phyloP scores from a whole-genome alignment of 2,329 filamentous ascomycete species.

The Phyllosticta citriasiana region DNA sequence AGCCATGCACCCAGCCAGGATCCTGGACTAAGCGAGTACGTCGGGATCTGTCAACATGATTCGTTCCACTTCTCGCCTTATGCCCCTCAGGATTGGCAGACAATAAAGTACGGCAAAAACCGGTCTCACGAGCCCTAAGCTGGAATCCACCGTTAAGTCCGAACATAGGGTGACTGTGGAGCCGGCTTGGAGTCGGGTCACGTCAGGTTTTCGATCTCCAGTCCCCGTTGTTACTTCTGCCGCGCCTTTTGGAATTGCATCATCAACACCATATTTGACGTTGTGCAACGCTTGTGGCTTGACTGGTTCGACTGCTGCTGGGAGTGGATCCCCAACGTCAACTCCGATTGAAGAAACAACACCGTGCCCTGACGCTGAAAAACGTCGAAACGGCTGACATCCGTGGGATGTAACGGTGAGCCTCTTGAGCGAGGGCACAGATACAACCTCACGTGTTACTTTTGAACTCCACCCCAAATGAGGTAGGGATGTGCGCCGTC shows the following conservation, averaged over 20 bases:
- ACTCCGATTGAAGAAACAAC: background rate
- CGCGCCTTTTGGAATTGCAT: background rate
- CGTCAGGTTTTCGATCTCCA: background rate
- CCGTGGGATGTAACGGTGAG: constrained; percentile 6
- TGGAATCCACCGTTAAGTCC: constrained; percentile 1
- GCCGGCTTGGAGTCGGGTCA: background rate
- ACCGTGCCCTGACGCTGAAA: constrained; percentile 2
- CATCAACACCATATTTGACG: background rate
- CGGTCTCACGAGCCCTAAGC: constrained; percentile 6
- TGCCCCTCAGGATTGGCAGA: constrained; percentile 5
- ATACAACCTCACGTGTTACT: background rate
- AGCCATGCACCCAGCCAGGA: constrained; percentile 5
- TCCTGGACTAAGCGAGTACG: constrained; percentile 5
- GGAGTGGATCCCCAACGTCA: background rate
- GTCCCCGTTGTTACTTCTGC: background rate
- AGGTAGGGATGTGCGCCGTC: constrained; percentile 8
- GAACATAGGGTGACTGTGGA: constrained; percentile 1
- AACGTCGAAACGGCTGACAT: constrained; percentile 8
- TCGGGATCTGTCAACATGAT: constrained; percentile 8
- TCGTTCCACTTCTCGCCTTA: constrained; percentile 9
- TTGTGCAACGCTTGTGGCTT: background rate
- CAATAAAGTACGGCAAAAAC: constrained; percentile 8
- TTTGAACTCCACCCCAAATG: background rate
- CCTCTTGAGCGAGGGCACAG: constrained; percentile 5
- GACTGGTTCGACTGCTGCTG: background rate